Evolutionary conservation across 495 filamentous ascomycete species (phyloP), one percentile per base, ranked within the genome.

Genomic region (Daldinia concentrica): DNA sequence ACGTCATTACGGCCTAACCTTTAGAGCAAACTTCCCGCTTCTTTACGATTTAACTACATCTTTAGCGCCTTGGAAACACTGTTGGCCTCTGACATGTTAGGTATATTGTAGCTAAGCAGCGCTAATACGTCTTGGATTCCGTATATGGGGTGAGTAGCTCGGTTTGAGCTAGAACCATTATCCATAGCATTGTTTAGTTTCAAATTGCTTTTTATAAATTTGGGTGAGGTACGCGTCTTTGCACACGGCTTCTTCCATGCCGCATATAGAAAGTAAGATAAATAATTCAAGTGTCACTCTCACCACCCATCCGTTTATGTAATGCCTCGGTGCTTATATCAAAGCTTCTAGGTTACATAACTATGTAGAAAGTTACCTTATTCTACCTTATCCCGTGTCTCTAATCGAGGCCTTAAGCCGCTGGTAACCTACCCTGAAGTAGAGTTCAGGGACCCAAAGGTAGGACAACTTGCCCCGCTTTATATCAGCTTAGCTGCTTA

Each of bases 1-100:
- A 73, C 70, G 70, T 73, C 70, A 73, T 73, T 57, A 43, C 39
- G 12, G 65, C 30, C 59, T 62, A 58, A 62, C 60, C 57, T 62
- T 32, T 61, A 51, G 54, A 56, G n/a, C 54, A 72, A 63, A 67
- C 63, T 59, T 67, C 54, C 58, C 51, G 58, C 26, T 50, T 30
- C 48, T 41, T 27, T 63, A 45, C 19, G 17, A 22, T 48, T 48
- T 48, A 19, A 12, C 36, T 55, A 52, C 55, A 6, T 48, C 9
- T 71, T 71, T 66, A 72, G 63, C 69, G 69, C 22, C 30, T 63
- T 67, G 43, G 63, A 27, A 67, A 48, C 36, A 6, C 26, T 29
- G 32, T 39, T 34, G 1, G 34, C 15, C 48, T 51, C 22, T 48
- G 50, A 59, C 41, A 52, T 57, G 19, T 43, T 26, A 11, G 6